These are phyloP conservation scores for Candida jianshihensis DNA, from an alignment of 805 yeast species.

Conservation along the genomic window DNA sequence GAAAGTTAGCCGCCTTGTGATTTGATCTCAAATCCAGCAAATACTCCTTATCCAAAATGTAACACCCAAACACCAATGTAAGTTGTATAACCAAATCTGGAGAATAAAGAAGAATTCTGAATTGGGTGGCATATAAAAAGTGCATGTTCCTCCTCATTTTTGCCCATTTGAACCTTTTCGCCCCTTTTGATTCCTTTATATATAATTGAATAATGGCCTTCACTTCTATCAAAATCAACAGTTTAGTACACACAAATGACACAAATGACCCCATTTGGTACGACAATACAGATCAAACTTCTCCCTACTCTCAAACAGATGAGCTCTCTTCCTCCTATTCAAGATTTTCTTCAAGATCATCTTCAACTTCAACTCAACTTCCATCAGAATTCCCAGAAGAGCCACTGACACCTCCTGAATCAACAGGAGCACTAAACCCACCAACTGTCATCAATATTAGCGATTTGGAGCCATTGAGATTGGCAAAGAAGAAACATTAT, in stretches of 20 bases:
- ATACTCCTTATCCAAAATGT: no score
- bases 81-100: no score
- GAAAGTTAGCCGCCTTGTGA: no score
- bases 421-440: constrained; percentile 1
- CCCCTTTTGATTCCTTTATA: not conserved
- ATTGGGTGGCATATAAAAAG: no score
- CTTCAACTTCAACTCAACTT: not conserved
- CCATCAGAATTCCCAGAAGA: not conserved
- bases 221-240: not conserved
- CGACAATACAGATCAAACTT: not conserved
- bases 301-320: not conserved
- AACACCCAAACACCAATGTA: no score
- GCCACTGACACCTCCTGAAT: constrained; percentile 4
- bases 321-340: not conserved
- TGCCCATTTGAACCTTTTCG: no score
- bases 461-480: constrained; percentile 16
- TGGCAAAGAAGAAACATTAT: constrained; percentile 24
- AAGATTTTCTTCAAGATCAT: not conserved
- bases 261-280: not conserved
- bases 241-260: not conserved
- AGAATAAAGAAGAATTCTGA: no score
- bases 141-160: no score
- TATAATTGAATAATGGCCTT: not conserved
- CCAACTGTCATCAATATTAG: constrained; percentile 19
- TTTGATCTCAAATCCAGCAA: no score